Evolutionary conservation across 345 rosid genomes (phyloP).

Genomic region (Capsella bursapastoris): DNA sequence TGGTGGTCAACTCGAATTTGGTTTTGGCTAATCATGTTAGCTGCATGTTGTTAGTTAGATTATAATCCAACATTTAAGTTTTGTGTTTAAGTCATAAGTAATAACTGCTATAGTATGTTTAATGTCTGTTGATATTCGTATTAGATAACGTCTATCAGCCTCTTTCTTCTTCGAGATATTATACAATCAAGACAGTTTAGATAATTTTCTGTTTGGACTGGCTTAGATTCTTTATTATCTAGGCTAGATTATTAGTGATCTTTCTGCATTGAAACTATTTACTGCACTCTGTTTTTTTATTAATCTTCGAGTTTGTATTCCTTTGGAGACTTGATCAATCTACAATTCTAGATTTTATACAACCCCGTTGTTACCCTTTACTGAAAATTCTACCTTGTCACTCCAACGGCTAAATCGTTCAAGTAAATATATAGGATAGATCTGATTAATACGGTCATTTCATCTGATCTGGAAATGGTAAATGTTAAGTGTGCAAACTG

Average conservation of each 20-base stretch:
- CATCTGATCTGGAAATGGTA: constrained; percentile 3
- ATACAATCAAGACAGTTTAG: not conserved
- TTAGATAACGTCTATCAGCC: not conserved
- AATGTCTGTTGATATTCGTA: not conserved
- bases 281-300: not conserved
- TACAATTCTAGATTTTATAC: not conserved
- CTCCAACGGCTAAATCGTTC: not conserved
- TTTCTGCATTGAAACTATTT: constrained; percentile 4
- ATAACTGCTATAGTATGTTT: not conserved
- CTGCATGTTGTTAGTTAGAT: constrained; percentile 35
- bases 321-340: constrained; percentile 4
- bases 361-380: constrained; percentile 4
- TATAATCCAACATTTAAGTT: constrained; percentile 23
- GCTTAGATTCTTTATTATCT: not conserved
- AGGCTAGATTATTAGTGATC: not conserved
- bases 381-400: not conserved
- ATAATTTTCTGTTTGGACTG: constrained; percentile 6
- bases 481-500: not conserved
- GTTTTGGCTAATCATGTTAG: constrained; percentile 28
- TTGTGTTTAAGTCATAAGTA: constrained; percentile 7
- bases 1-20: constrained; percentile 21
- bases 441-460: constrained; percentile 7
- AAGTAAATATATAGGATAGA: not conserved
- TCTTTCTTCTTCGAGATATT: not conserved
- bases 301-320: not conserved